Evolutionary conservation across 129 eudicot genomes (phyloP), one percentile per base, ranked within the genome.

Genomic region (Flaveria robusta): DNA sequence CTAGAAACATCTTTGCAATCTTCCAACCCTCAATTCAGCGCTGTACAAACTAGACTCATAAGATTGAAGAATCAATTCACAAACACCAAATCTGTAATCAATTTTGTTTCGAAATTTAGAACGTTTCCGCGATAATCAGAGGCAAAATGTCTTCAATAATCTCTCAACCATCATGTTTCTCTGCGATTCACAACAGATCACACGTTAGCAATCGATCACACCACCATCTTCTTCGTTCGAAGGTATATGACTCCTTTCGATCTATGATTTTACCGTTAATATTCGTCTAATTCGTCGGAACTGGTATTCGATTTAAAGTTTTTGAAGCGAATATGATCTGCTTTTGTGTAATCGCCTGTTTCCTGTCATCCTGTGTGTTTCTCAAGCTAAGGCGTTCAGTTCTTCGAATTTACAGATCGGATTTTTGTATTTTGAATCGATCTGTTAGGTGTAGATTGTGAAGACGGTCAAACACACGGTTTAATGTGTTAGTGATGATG

Each of bases 101-200:
- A 41, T 49, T 66, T 45, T 54, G 74, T 39, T 67, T 55, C 58
- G 7, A 49, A 52, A 67, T 68, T 67, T 45, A 24, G 10, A 66
- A 52, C 15, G 26, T n/a, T 23, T 54, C 19, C 27, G 52, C 68
- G 20, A 77, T 42, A 31, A 77, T 47, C 39, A 18, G 23, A 14
- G 34, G 68, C 75, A 77, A 77, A 20, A 77, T 77, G 81, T 71
- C 82, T 7, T 70, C 82, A 59, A n/a, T 71, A 31, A 60, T 78
- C 64, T 60, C 66, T 62, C 77, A 39, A 29, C 1, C 71, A 78
- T 60, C 82, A 70, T 59, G 77, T 15, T 70, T 70, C 77, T 79
- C 66, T 23, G 1, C 77, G 16, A 22, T 71, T 78, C 31, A 71
- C 77, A 79, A 0, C 43, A 37, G 54, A 71, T 79, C 34, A 60